phyloP scores from a whole-genome alignment of 2,329 filamentous ascomycete species.

The Alternaria sp. region DNA sequence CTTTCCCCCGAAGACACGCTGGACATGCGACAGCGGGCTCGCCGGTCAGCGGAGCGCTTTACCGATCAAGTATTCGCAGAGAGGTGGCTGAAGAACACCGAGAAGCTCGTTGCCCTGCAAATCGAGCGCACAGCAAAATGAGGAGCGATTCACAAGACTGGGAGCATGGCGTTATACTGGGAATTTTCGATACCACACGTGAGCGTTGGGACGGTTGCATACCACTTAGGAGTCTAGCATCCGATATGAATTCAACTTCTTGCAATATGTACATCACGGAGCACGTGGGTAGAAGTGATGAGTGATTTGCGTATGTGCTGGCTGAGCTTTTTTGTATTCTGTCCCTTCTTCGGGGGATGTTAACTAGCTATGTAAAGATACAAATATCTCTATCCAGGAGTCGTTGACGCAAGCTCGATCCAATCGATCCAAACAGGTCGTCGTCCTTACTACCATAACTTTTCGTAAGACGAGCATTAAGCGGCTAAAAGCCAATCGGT shows the following conservation, averaged over 20 bases:
- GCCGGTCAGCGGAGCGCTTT: slow-evolving; percentile 81
- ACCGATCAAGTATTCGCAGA: slow-evolving; percentile 84
- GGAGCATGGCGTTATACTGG: neutral
- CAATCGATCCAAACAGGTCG: neutral
- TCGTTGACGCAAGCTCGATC: neutral
- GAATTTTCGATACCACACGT: slow-evolving; percentile 15
- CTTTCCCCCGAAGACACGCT: slow-evolving; percentile 69
- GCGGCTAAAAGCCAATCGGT: neutral
- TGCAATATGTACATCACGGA: neutral
- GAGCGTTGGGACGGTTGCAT: slow-evolving; percentile 8
- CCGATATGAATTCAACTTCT: neutral
- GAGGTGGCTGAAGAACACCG: slow-evolving; percentile 79
- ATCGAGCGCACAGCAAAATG: slow-evolving; percentile 21
- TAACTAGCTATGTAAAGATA: neutral
- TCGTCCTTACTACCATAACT: neutral
- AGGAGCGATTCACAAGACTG: neutral
- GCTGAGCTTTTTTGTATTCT: neutral
- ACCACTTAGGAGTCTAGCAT: neutral
- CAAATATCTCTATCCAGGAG: neutral
- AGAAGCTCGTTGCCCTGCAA: slow-evolving; percentile 66
- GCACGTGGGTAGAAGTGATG: neutral
- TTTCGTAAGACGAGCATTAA: slow-evolving; percentile 1
- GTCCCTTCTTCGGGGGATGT: neutral
- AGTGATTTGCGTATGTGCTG: neutral
- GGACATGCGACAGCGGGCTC: slow-evolving; percentile 75